These are phyloP conservation scores for Pugionium cornutum DNA, from an alignment of 345 rosid species.

Conservation along the genomic window DNA sequence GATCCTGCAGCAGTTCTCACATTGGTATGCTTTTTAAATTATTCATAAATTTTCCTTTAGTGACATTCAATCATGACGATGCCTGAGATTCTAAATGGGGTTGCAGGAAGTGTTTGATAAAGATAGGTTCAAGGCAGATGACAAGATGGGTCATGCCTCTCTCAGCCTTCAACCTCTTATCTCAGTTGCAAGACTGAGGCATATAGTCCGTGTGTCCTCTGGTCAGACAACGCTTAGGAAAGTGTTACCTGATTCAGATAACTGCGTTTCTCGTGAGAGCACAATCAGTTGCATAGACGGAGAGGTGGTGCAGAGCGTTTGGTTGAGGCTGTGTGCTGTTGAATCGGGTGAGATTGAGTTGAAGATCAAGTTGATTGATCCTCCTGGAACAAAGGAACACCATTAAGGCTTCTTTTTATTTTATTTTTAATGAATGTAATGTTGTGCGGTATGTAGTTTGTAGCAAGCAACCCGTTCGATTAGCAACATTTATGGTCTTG, in stretches of 20 bases:
- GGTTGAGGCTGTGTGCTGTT: conserved; percentile 77
- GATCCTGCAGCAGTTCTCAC: conserved; percentile 67
- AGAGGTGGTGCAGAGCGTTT: conserved; percentile 84
- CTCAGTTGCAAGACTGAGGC: conserved; percentile 83
- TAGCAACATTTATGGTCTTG: conserved; percentile 26
- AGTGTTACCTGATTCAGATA: conserved; percentile 71
- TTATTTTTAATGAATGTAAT: not conserved
- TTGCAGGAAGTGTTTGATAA: conserved; percentile 94
- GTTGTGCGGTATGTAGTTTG: conserved; percentile 20
- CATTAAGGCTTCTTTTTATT: conserved; percentile 1
- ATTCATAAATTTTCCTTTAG: conserved; percentile 9
- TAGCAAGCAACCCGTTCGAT: conserved; percentile 24
- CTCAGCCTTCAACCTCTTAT: conserved; percentile 83
- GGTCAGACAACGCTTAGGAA: conserved; percentile 75
- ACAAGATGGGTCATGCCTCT: conserved; percentile 91
- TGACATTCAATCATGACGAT: conserved; percentile 15
- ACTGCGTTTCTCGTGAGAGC: conserved; percentile 84
- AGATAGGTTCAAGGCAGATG: conserved; percentile 97
- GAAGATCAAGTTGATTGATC: conserved; percentile 64
- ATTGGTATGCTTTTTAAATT: conserved; percentile 47
- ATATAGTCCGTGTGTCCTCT: conserved; percentile 62
- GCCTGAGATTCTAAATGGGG: conserved; percentile 22
- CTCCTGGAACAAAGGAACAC: conserved; percentile 33
- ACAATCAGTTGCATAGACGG: conserved; percentile 68
- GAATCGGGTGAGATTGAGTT: conserved; percentile 95